Percentiles rank a stretch among this genome's conserved stretches.
Conservation (phyloP, 2,329 filamentous ascomycete species). For the Fusarium protoensiforme region DNA sequence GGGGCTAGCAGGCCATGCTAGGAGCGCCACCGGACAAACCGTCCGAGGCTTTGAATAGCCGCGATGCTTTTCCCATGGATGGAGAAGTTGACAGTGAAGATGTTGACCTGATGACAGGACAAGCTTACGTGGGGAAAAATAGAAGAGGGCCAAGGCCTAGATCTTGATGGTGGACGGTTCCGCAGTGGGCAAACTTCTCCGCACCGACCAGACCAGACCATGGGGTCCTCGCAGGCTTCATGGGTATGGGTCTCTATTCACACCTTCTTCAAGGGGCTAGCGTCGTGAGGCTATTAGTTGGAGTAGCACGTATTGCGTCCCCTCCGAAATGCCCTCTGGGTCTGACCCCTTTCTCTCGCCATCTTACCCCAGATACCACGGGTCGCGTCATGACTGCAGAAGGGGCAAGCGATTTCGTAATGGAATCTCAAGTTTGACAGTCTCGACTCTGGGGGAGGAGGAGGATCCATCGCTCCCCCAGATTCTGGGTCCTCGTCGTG, state of each 20-base stretch:
- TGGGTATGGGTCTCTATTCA: slow-evolving; percentile 6
- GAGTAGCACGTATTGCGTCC: slow-evolving; percentile 22
- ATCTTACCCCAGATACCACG: slow-evolving; percentile 3
- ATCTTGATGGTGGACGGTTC: slow-evolving; percentile 22
- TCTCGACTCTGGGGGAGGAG: slow-evolving; percentile 31
- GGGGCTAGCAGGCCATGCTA: slow-evolving; percentile 19
- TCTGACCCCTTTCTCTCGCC: slow-evolving; percentile 22
- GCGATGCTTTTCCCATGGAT: neutral
- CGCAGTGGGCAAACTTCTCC: slow-evolving; percentile 32
- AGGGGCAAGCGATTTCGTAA: slow-evolving; percentile 35
- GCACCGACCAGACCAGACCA: slow-evolving; percentile 11
- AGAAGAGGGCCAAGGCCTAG: slow-evolving; percentile 30
- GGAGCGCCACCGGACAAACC: slow-evolving; percentile 25
- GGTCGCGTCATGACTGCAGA: slow-evolving; percentile 7
- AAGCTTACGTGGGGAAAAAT: slow-evolving; percentile 15
- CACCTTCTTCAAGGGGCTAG: slow-evolving; percentile 32
- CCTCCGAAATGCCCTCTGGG: slow-evolving; percentile 10
- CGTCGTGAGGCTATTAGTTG: slow-evolving; percentile 32
- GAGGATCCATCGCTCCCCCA: slow-evolving; percentile 15
- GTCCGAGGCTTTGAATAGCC: neutral
- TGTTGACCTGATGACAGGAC: neutral
- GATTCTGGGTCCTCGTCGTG: slow-evolving; percentile 24
- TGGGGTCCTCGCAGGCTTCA: neutral
- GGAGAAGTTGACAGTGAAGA: neutral
- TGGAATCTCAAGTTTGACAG: slow-evolving; percentile 19